Conservation (phyloP, 306 rosid genomes). For the Begonia loranthoides region DNA sequence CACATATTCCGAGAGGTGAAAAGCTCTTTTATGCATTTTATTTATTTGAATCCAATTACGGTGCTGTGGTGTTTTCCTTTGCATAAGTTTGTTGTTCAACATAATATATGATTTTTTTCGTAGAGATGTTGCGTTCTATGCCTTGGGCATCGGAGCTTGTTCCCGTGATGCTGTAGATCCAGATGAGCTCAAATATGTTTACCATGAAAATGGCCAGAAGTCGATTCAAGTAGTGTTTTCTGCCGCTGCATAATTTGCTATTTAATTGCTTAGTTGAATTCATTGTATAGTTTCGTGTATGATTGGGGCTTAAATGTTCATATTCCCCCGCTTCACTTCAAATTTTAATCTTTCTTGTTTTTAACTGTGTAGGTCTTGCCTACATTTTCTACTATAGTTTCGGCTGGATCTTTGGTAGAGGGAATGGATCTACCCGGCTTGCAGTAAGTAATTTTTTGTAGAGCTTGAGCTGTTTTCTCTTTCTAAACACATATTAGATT, state of each 20-base stretch:
- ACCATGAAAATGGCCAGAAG: slow-evolving; percentile 61
- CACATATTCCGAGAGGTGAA: slow-evolving; percentile 68
- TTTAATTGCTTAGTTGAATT: not conserved
- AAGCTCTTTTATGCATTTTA: not conserved
- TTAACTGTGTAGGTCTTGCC: slow-evolving; percentile 54
- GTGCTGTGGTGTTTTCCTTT: not conserved
- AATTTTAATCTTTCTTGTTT: slow-evolving; percentile 3
- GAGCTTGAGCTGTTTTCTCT: slow-evolving; percentile 2
- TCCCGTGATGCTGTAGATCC: slow-evolving; percentile 55
- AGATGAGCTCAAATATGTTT: slow-evolving; percentile 78
- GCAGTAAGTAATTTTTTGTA: slow-evolving; percentile 43
- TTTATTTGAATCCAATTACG: too few species aligned
- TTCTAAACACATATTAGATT: not conserved
- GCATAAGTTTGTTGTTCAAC: not conserved
- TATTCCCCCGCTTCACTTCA: not conserved
- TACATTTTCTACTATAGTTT: slow-evolving; percentile 61
- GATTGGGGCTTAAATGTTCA: too few species aligned
- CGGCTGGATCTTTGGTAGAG: slow-evolving; percentile 14
- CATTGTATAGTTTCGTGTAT: too few species aligned
- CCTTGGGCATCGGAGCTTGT: slow-evolving; percentile 81
- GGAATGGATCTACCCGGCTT: slow-evolving; percentile 47
- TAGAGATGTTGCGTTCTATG: slow-evolving; percentile 84
- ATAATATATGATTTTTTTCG: not conserved
- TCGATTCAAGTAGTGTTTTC: slow-evolving; percentile 41
- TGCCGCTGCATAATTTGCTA: slow-evolving; percentile 2